Conservation (phyloP, 2,329 filamentous ascomycete species). For the Xylaria sp. region DNA sequence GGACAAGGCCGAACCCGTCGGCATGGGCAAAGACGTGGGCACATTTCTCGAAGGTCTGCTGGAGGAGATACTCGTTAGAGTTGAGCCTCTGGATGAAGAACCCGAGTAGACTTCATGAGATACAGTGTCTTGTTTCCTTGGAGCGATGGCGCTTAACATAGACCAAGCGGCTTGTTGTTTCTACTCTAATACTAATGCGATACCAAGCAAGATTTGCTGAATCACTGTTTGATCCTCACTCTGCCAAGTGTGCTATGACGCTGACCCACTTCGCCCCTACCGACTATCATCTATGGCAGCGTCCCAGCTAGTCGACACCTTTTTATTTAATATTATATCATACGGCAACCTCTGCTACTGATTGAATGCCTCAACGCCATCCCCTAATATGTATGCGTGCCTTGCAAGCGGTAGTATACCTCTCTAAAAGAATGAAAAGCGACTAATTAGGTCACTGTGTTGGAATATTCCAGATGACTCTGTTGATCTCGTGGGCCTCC, state of each 20-base stretch:
- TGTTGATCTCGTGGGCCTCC: neutral
- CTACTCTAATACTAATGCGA: neutral
- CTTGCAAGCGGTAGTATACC: neutral
- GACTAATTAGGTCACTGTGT: slow-evolving; percentile 18
- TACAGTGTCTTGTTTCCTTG: slow-evolving; percentile 5
- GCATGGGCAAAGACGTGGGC: slow-evolving; percentile 91
- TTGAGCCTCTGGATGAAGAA: slow-evolving; percentile 86
- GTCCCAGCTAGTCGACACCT: slow-evolving; percentile 14
- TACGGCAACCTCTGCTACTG: slow-evolving; percentile 19
- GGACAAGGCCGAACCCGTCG: slow-evolving; percentile 87
- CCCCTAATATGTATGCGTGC: slow-evolving; percentile 15
- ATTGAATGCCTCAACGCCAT: slow-evolving; percentile 4
- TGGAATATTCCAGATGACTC: slow-evolving; percentile 8
- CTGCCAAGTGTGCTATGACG: slow-evolving; percentile 1
- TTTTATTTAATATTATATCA: slow-evolving; percentile 28
- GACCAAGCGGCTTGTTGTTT: slow-evolving; percentile 17
- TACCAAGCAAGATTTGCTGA: slow-evolving; percentile 15
- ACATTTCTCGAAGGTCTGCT: slow-evolving; percentile 91
- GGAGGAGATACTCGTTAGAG: slow-evolving; percentile 91
- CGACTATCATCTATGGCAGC: neutral
- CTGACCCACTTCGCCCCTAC: slow-evolving; percentile 4
- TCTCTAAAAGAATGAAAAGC: slow-evolving; percentile 7
- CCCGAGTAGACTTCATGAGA: slow-evolving; percentile 21
- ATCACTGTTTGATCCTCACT: slow-evolving; percentile 4
- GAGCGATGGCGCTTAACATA: slow-evolving; percentile 14